Evolutionary conservation across 2,329 filamentous ascomycete genomes (phyloP).

Genomic region (Clarireedia paspali): DNA sequence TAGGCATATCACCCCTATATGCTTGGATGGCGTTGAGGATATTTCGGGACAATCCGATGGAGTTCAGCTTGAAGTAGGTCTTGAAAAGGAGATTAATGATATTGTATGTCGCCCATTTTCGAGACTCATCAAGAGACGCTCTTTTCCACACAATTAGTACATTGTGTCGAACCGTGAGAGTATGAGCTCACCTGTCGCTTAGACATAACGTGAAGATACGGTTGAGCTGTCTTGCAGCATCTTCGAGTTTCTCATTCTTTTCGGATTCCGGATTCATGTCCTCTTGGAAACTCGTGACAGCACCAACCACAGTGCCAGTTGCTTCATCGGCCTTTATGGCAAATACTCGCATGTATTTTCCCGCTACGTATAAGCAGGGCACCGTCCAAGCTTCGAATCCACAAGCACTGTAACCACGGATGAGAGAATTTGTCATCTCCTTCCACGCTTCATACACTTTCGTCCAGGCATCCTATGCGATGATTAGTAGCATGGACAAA

Average conservation of each 20-base stretch:
- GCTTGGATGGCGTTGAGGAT: conserved; percentile 78
- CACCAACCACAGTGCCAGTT: conserved; percentile 37
- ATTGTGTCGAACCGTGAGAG: not conserved
- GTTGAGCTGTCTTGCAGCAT: conserved; percentile 85
- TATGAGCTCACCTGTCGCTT: conserved; percentile 64
- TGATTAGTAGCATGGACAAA: not conserved
- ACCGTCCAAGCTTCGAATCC: conserved; percentile 87
- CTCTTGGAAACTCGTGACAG: conserved; percentile 56
- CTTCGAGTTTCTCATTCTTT: conserved; percentile 79
- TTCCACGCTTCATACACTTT: conserved; percentile 86
- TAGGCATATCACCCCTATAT: conserved; percentile 71
- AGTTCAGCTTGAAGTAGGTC: conserved; percentile 94
- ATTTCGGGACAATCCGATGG: conserved; percentile 81
- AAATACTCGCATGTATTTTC: conserved; percentile 79
- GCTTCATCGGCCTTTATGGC: conserved; percentile 86
- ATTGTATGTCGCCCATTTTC: conserved; percentile 97
- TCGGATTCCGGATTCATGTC: conserved; percentile 71
- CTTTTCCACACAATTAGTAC: conserved; percentile 35
- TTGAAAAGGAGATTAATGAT: conserved; percentile 95
- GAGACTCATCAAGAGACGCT: conserved; percentile 75
- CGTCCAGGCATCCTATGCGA: conserved; percentile 43
- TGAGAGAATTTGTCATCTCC: conserved; percentile 67
- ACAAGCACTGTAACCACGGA: conserved; percentile 70
- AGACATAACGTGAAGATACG: conserved; percentile 86
- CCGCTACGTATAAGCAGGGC: conserved; percentile 79